These are phyloP conservation scores for Globisporangium sylvaticum DNA, from an alignment of 352 stramenopile species.

Conservation along the genomic window DNA sequence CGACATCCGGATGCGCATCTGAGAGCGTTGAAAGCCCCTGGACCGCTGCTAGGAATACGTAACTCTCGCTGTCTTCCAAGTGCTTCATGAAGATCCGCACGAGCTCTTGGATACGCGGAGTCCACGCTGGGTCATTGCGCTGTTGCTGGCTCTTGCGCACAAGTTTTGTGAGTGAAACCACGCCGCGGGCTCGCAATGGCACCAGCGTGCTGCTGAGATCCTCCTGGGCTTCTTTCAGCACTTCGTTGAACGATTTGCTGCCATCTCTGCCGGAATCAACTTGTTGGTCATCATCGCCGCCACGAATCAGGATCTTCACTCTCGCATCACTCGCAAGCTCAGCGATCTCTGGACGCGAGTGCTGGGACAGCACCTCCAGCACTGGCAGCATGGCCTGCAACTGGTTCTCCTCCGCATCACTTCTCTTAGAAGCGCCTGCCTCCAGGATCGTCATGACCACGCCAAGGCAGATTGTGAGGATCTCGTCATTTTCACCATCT, in stretches of 20 bases:
- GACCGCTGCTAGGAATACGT: conserved; percentile 80
- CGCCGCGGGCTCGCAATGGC: conserved; percentile 64
- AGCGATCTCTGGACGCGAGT: conserved; percentile 56
- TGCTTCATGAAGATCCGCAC: conserved; percentile 58
- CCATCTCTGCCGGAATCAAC: background rate
- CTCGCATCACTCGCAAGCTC: conserved; percentile 66
- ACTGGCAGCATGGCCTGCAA: conserved; percentile 60
- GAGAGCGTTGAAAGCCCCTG: conserved; percentile 63
- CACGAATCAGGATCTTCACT: conserved; percentile 59
- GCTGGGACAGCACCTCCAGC: conserved; percentile 50
- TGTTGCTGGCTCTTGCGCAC: conserved; percentile 56
- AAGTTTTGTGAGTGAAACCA: conserved; percentile 74
- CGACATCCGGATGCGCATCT: conserved; percentile 54
- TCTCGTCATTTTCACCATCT: conserved; percentile 57
- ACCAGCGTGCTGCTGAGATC: conserved; percentile 66
- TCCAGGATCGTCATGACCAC: conserved; percentile 80
- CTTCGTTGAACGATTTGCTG: conserved; percentile 44
- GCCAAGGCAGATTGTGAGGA: conserved; percentile 74
- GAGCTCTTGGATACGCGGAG: conserved; percentile 42
- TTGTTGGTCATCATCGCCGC: background rate
- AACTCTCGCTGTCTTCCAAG: conserved; percentile 71
- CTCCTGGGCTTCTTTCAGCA: conserved; percentile 43
- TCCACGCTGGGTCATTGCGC: conserved; percentile 39
- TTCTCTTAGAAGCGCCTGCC: conserved; percentile 44
- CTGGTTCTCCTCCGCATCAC: conserved; percentile 47